phyloP scores from a whole-genome alignment of 1,284 basidiomycete species.

The Ceratobasidium sp. region DNA sequence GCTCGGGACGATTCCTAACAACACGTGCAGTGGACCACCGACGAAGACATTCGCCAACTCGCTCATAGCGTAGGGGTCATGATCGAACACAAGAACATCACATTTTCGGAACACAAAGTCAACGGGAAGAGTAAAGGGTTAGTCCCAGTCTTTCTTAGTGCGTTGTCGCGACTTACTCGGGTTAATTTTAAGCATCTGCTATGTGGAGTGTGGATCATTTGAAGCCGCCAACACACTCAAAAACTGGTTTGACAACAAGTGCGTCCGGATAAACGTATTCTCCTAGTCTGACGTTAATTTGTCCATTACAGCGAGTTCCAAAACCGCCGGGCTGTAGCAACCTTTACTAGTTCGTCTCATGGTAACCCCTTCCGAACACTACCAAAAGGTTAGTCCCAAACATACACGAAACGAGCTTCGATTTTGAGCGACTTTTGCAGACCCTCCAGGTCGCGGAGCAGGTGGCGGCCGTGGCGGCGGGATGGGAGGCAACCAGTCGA shows the following conservation, averaged over 20 bases:
- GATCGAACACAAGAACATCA: constrained; percentile 86
- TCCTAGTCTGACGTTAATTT: constrained; percentile 2
- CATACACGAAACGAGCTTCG: neutral
- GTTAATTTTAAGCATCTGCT: constrained; percentile 71
- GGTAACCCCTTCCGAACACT: constrained; percentile 91
- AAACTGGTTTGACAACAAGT: constrained; percentile 92
- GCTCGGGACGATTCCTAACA: neutral
- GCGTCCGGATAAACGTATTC: constrained; percentile 46
- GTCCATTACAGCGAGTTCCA: constrained; percentile 79
- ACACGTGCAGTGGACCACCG: constrained; percentile 83
- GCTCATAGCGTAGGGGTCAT: constrained; percentile 74
- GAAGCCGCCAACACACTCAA: constrained; percentile 76
- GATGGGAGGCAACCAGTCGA: constrained; percentile 26
- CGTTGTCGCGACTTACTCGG: neutral
- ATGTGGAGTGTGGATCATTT: constrained; percentile 77
- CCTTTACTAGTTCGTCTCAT: constrained; percentile 71
- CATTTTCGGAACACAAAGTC: constrained; percentile 98
- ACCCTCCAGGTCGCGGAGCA: constrained; percentile 28
- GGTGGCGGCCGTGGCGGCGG: neutral
- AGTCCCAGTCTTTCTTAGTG: constrained; percentile 44
- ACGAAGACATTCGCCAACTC: constrained; percentile 86
- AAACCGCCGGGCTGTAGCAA: constrained; percentile 76
- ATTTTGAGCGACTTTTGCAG: neutral
- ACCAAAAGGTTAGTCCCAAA: constrained; percentile 71
- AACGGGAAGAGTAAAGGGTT: constrained; percentile 96